Percentiles rank a stretch among this genome's conserved stretches.
phyloP scores from a whole-genome alignment of 495 filamentous ascomycete genomes.

The Sabuloglossum arenarium region DNA sequence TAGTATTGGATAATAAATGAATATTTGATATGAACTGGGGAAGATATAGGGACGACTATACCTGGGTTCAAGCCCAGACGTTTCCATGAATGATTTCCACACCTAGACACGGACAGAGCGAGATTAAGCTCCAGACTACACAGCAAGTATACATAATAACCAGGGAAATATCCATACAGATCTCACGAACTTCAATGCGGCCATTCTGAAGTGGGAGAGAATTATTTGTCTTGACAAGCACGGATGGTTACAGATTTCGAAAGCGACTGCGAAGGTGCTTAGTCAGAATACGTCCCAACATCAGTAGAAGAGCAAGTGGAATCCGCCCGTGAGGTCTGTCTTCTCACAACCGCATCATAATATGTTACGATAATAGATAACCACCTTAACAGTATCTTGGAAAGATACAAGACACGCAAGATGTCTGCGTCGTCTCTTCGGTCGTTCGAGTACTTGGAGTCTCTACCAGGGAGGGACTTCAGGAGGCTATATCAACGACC shows the following conservation, averaged over 20 bases:
- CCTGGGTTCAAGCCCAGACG: conserved; percentile 76
- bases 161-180: conserved; percentile 24
- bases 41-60: conserved; percentile 17
- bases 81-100: conserved; percentile 59
- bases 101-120: conserved; percentile 27
- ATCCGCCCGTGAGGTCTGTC: neutral
- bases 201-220: conserved; percentile 18
- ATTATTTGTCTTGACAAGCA: neutral
- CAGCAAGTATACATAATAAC: neutral
- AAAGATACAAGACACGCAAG: conserved; percentile 10
- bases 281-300: neutral
- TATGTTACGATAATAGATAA: neutral
- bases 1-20: neutral
- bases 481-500: conserved; percentile 84
- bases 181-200: conserved; percentile 38
- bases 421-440: conserved; percentile 51
- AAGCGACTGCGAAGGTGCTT: neutral
- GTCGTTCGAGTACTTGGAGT: conserved; percentile 72
- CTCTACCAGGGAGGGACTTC: conserved; percentile 73
- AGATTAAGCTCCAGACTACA: neutral
- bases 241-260: neutral
- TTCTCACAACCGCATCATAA: neutral
- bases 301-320: too few relatives aligned
- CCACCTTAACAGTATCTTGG: neutral
- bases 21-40: too few relatives aligned